These are phyloP conservation scores for Xerocomus potaroensis DNA, from an alignment of 768 basidiomycete species.

Conservation along the genomic window DNA sequence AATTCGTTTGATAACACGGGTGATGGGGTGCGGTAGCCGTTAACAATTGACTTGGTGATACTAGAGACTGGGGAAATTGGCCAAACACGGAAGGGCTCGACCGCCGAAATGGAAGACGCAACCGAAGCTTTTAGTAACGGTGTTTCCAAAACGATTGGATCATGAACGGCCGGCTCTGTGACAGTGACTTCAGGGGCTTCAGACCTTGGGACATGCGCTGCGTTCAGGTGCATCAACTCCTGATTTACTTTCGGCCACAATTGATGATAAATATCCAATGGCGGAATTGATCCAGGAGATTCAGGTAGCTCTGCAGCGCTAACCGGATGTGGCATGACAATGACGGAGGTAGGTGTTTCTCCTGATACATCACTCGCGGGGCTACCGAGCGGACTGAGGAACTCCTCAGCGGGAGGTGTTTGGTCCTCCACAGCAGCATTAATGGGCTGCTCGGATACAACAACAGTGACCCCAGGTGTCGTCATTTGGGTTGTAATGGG, in stretches of 20 bases:
- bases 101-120: constrained; percentile 6
- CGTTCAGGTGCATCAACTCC: constrained; percentile 34
- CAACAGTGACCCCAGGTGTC: constrained; percentile 2
- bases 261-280: constrained; percentile 21
- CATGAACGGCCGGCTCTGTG: constrained; percentile 4
- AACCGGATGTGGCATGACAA: constrained; percentile 5
- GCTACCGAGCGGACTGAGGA: constrained; percentile 22
- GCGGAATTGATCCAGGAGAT: constrained; percentile 8
- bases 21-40: constrained; percentile 25
- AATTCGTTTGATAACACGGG: constrained; percentile 3
- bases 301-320: constrained; percentile 4
- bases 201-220: constrained; percentile 6
- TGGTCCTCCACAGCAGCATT: constrained; percentile 1
- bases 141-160: constrained; percentile 32
- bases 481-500: neutral
- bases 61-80: constrained; percentile 4
- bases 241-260: constrained; percentile 36
- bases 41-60: constrained; percentile 27
- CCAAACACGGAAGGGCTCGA: neutral
- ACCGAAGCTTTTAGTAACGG: constrained; percentile 25
- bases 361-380: constrained; percentile 7
- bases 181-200: neutral
- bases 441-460: neutral
- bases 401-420: constrained; percentile 14
- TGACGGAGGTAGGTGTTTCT: neutral